phyloP scores from a whole-genome alignment of 2,329 filamentous ascomycete species.

The Epichloe hybrida region DNA sequence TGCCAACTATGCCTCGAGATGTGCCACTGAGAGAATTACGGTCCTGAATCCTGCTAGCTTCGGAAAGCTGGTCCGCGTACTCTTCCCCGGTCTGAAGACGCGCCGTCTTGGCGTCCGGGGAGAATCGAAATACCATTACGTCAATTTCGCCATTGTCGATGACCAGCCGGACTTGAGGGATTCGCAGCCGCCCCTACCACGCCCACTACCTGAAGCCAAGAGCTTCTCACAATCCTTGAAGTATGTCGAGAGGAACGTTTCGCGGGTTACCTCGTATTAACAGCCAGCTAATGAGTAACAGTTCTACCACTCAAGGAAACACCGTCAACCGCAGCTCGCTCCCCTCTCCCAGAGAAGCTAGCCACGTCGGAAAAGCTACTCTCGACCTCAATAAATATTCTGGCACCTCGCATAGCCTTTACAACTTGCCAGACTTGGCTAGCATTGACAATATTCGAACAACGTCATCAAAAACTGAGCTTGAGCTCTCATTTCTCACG shows the following conservation, averaged over 20 bases:
- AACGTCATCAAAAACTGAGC: conserved; percentile 42
- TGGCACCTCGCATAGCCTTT: conserved; percentile 32
- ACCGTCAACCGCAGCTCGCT: conserved; percentile 14
- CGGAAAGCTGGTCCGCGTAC: conserved; percentile 88
- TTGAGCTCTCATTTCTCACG: conserved; percentile 47
- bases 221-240: conserved; percentile 36
- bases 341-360: conserved; percentile 18
- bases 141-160: conserved; percentile 49
- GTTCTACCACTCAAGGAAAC: conserved; percentile 16
- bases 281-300: conserved; percentile 14
- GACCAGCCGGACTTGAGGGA: conserved; percentile 37
- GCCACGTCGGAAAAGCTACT: conserved; percentile 8
- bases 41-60: conserved; percentile 95
- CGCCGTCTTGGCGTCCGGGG: conserved; percentile 82
- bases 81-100: conserved; percentile 91
- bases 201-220: conserved; percentile 34
- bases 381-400: conserved; percentile 6
- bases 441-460: conserved; percentile 45
- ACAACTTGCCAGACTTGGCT: conserved; percentile 43
- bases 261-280: neutral
- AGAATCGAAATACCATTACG: conserved; percentile 97
- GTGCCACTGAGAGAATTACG: conserved; percentile 84
- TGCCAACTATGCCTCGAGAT: conserved; percentile 85
- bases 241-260: conserved; percentile 21
- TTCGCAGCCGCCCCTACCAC: conserved; percentile 30